A percentile compares a stretch with the other conserved stretches of the same genome.
Evolutionary conservation across 352 stramenopile species (phyloP).

Genomic region (Phytophthora kernoviae): DNA sequence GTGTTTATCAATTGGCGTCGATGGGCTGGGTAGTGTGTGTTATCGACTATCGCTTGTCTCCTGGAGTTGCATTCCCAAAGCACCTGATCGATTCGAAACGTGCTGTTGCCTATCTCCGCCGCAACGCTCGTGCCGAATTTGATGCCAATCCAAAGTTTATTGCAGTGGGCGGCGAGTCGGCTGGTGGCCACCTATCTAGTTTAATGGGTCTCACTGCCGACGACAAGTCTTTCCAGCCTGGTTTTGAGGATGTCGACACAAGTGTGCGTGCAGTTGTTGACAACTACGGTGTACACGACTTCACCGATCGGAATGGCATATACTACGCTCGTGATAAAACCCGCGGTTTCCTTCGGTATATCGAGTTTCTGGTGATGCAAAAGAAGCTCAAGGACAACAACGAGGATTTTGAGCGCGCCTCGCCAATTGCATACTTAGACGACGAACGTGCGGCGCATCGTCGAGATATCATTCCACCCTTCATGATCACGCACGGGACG

Average conservation of each 20-base stretch:
- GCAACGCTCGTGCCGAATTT: constrained; percentile 37
- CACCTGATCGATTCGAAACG: constrained; percentile 73
- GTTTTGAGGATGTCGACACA: constrained; percentile 69
- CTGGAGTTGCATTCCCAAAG: constrained; percentile 58
- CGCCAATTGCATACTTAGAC: constrained; percentile 53
- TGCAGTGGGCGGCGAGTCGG: constrained; percentile 64
- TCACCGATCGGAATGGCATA: constrained; percentile 59
- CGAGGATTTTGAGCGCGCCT: constrained; percentile 58
- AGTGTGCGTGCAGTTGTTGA: constrained; percentile 62
- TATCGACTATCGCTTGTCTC: constrained; percentile 74
- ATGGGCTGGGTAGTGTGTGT: constrained; percentile 71
- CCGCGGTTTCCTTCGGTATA: constrained; percentile 45
- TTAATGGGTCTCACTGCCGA: constrained; percentile 53
- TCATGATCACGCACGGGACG: constrained; percentile 61
- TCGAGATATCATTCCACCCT: constrained; percentile 46
- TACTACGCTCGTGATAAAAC: constrained; percentile 54
- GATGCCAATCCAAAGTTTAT: constrained; percentile 59
- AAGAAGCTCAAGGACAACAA: constrained; percentile 50
- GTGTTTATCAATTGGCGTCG: constrained; percentile 59
- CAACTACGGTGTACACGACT: constrained; percentile 65
- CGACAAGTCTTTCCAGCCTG: constrained; percentile 55
- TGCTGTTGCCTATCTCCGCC: constrained; percentile 58
- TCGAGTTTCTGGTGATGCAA: constrained; percentile 68
- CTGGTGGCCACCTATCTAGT: constrained; percentile 57
- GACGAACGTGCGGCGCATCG: constrained; percentile 24